Conservation (phyloP, 495 filamentous ascomycete species). For the Hypoxylon cercidicola region DNA sequence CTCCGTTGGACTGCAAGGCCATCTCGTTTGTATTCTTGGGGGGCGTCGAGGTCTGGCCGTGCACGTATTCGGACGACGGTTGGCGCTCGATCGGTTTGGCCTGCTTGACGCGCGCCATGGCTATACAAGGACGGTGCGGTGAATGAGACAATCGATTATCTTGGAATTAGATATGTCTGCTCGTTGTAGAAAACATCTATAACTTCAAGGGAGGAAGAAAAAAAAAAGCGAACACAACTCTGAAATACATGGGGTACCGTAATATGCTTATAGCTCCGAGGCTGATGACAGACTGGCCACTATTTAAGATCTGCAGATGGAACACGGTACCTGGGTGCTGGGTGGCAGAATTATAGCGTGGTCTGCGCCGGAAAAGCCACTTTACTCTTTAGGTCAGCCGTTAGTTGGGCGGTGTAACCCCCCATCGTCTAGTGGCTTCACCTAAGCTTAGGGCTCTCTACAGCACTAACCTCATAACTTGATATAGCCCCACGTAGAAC, state of each 20-base stretch:
- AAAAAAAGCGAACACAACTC: neutral
- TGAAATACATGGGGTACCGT: slow-evolving; percentile 10
- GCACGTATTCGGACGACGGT: slow-evolving; percentile 70
- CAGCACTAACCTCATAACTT: too few species aligned
- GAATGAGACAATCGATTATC: slow-evolving; percentile 2
- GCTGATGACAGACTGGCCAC: slow-evolving; percentile 48
- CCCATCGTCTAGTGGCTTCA: slow-evolving; percentile 5
- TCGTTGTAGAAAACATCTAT: slow-evolving; percentile 6
- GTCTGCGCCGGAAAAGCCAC: slow-evolving; percentile 11
- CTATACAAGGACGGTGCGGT: slow-evolving; percentile 3
- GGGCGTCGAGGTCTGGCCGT: slow-evolving; percentile 48
- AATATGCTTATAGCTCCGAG: slow-evolving; percentile 24
- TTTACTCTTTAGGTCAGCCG: slow-evolving; percentile 15
- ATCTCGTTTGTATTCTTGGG: slow-evolving; percentile 43
- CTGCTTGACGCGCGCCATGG: slow-evolving; percentile 80
- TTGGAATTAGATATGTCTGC: neutral
- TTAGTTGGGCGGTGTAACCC: slow-evolving; percentile 35
- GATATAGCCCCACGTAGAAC: too few species aligned
- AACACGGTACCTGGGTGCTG: slow-evolving; percentile 2
- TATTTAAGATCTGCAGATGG: slow-evolving; percentile 12
- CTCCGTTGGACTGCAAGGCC: slow-evolving; percentile 54
- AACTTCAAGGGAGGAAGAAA: neutral
- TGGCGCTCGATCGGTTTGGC: slow-evolving; percentile 71
- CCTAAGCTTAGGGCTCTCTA: neutral
- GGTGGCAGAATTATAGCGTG: slow-evolving; percentile 43